Conservation (phyloP, 176 grass and related monocot genomes). For the Oropetium thomaeum region DNA sequence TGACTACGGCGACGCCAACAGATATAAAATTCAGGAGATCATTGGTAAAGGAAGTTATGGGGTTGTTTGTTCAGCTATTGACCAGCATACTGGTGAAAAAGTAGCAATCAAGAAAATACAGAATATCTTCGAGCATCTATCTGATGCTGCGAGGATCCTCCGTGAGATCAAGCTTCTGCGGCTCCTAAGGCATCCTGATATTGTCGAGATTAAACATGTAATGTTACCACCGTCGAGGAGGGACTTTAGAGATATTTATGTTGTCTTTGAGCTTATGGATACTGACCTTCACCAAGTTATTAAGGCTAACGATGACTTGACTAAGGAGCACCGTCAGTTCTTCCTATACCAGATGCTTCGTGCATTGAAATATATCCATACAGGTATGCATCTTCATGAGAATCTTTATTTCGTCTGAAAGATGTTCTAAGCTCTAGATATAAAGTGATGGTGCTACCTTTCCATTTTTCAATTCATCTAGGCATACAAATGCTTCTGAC, state of each 20-base stretch:
- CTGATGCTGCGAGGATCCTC: conserved; percentile 83
- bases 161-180: conserved; percentile 93
- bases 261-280: conserved; percentile 96
- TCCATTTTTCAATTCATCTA: neutral
- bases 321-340: conserved; percentile 90
- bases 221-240: conserved; percentile 82
- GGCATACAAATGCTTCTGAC: neutral
- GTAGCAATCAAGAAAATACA: conserved; percentile 94
- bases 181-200: conserved; percentile 81
- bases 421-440: neutral
- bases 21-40: conserved; percentile 87
- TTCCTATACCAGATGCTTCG: conserved; percentile 97
- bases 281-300: conserved; percentile 98
- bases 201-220: conserved; percentile 94
- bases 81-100: conserved; percentile 80
- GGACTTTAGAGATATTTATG: conserved; percentile 88
- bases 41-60: conserved; percentile 93
- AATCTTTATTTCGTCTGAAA: neutral
- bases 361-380: conserved; percentile 94
- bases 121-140: conserved; percentile 86
- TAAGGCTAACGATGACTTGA: conserved; percentile 94
- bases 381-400: conserved; percentile 40
- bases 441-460: neutral
- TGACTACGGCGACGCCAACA: conserved; percentile 71
- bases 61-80: conserved; percentile 88